Evolutionary conservation across 768 basidiomycete species (phyloP).

Genomic region (Rhizopogon rudus): DNA sequence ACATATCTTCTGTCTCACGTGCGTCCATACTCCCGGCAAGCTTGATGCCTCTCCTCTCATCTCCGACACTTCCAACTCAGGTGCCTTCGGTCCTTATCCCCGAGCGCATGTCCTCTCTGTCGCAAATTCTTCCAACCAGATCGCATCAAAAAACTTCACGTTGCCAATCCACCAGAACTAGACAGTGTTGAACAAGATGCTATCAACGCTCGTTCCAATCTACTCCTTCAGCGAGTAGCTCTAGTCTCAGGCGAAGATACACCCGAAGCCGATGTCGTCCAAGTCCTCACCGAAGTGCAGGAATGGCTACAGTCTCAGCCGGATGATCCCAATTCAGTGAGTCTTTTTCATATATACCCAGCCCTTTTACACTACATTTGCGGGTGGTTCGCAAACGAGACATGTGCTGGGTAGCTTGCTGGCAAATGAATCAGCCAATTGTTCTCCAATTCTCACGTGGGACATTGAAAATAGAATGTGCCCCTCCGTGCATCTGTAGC

Average conservation of each 20-base stretch:
- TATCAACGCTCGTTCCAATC: constrained; percentile 36
- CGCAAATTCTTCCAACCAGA: constrained; percentile 54
- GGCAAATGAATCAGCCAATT: not conserved
- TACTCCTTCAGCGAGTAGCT: constrained; percentile 30
- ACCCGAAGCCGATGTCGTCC: constrained; percentile 28
- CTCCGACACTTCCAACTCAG: constrained; percentile 26
- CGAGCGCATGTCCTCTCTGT: constrained; percentile 61
- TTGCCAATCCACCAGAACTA: constrained; percentile 41
- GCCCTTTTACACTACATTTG: too few species aligned
- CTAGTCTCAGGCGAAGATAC: constrained; percentile 29
- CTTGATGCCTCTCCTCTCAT: constrained; percentile 3
- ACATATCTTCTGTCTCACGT: constrained; percentile 71
- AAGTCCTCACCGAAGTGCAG: constrained; percentile 43
- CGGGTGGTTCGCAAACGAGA: not conserved
- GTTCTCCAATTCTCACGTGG: constrained; percentile 14
- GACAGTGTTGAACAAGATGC: constrained; percentile 31
- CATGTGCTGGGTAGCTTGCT: not conserved
- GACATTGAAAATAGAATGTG: constrained; percentile 21
- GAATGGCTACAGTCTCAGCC: constrained; percentile 43
- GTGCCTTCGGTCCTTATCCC: constrained; percentile 48
- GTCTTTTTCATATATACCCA: constrained; percentile 9
- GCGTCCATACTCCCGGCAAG: constrained; percentile 25
- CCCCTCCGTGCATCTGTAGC: constrained; percentile 27
- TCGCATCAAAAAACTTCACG: constrained; percentile 62
- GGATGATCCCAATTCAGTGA: constrained; percentile 33